Evolutionary conservation across 148 eudicot genomes (phyloP).

Genomic region (Diospyros lotus): DNA sequence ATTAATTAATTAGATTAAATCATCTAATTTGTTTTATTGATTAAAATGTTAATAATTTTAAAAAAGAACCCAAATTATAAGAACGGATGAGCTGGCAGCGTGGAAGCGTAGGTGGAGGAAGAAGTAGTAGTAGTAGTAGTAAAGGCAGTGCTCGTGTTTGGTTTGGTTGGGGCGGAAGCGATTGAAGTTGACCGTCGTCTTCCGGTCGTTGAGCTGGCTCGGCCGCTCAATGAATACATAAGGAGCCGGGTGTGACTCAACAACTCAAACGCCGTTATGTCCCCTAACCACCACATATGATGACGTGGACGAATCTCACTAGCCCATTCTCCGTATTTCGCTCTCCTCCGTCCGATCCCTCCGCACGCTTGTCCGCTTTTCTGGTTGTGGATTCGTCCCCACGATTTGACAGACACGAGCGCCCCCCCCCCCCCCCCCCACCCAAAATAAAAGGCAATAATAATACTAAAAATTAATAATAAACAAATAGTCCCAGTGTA

Average conservation of each 20-base stretch:
- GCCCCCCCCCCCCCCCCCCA: too few relatives aligned
- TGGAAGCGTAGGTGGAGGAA: too few relatives aligned
- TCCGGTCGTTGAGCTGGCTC: background rate
- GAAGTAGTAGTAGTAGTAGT: too few relatives aligned
- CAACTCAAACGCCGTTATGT: slow-evolving; percentile 14
- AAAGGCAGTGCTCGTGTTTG: too few relatives aligned
- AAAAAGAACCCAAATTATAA: too few relatives aligned
- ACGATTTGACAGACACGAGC: slow-evolving; percentile 19
- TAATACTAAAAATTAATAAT: background rate
- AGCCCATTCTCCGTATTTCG: background rate
- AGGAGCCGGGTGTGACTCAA: background rate
- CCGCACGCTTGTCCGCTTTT: slow-evolving; percentile 8
- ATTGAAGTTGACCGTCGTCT: too few relatives aligned
- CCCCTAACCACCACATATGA: slow-evolving; percentile 14
- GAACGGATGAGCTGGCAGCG: too few relatives aligned
- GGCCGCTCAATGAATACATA: background rate
- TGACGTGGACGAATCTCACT: slow-evolving; percentile 14
- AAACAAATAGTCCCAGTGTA: too few relatives aligned
- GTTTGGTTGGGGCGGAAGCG: too few relatives aligned
- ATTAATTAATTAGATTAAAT: too few relatives aligned
- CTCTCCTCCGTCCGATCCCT: slow-evolving; percentile 6
- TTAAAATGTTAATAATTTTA: too few relatives aligned
- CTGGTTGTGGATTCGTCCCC: background rate
- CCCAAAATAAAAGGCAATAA: background rate
- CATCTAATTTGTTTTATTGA: too few relatives aligned